These are phyloP conservation scores for Pestalotiopsis fici DNA, from an alignment of 2,329 filamentous ascomycete genomes.

Conservation along the genomic window DNA sequence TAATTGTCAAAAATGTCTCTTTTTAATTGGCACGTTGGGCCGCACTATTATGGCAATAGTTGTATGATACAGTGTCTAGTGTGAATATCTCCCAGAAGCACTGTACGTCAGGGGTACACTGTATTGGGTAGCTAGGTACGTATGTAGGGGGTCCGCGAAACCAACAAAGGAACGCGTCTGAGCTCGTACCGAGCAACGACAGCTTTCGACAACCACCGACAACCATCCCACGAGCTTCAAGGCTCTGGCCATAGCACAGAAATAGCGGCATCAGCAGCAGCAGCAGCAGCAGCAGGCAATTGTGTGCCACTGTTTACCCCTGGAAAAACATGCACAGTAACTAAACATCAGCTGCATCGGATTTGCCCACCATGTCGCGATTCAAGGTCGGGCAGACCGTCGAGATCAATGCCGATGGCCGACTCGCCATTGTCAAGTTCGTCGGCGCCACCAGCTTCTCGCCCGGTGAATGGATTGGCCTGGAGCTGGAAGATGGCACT, in stretches of 20 bases:
- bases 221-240: constrained; percentile 2
- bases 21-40: no score
- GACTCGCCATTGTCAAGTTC: constrained; percentile 77
- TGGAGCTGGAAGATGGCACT: constrained; percentile 78
- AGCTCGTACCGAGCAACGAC: background rate
- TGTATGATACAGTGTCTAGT: background rate
- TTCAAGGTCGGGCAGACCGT: constrained; percentile 72
- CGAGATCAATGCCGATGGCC: constrained; percentile 71
- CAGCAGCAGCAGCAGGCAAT: background rate
- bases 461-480: constrained; percentile 82
- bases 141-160: background rate
- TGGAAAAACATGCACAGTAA: constrained; percentile 17
- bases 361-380: constrained; percentile 45
- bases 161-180: constrained; percentile 9
- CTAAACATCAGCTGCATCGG: constrained; percentile 15
- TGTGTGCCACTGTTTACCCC: background rate
- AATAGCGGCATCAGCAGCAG: background rate
- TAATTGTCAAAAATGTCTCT: no score
- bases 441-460: constrained; percentile 80
- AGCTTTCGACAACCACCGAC: background rate
- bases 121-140: background rate
- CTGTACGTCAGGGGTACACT: background rate
- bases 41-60: background rate
- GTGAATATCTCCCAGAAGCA: background rate
- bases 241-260: background rate